Base-by-base conservation (phyloP, 2,329 filamentous ascomycete genomes). In the Xylaria sp. region DNA sequence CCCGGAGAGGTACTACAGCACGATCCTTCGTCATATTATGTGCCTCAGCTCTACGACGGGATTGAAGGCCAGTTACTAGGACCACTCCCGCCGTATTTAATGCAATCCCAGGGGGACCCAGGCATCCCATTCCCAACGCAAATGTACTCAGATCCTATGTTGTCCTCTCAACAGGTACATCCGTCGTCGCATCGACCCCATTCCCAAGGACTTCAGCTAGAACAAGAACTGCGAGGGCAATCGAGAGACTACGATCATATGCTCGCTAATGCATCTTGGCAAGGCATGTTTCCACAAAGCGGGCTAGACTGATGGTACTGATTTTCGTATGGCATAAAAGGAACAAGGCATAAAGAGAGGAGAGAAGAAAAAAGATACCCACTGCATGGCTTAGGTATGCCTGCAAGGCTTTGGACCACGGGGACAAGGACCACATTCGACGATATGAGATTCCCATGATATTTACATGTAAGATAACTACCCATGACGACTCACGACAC, bases 61-160 rank as follows among this genome's bases (percentile, higher is more conserved):
- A 87, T 92, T 59, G 92, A 94, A 74, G 91, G 90, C 19, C 91
- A 93, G 71, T 83, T 94, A 12, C 88, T 93, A 66, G 90, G 89
- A 0, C 88, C 91, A 1, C 84, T 93, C 45, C 90, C 91, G 17
- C 88, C 90, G 45, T 94, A 93, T 75, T 82, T 93, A 72, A 86
- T 92, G 80, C 87, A 90, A 73, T 76, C 80, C 27, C 81, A 83
- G 53, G 76, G 77, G 3, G 81, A 83, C 57, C 77, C 80, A 42
- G 80, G 81, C 32, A 80, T 86, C 73, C 79, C 78, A 64, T 79
- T 85, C 58, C 73, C 81, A 17, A 74, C 78, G 39, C 81, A 82
- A 24, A 83, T 86, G 80, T 86, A 82, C 68, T 77, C 81, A 11
- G 78, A 82, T 51, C 79, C 76, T 58, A 81, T 86, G 78, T 76